Conservation (phyloP, 1,284 basidiomycete genomes). For the Melampsora occidentalis region DNA sequence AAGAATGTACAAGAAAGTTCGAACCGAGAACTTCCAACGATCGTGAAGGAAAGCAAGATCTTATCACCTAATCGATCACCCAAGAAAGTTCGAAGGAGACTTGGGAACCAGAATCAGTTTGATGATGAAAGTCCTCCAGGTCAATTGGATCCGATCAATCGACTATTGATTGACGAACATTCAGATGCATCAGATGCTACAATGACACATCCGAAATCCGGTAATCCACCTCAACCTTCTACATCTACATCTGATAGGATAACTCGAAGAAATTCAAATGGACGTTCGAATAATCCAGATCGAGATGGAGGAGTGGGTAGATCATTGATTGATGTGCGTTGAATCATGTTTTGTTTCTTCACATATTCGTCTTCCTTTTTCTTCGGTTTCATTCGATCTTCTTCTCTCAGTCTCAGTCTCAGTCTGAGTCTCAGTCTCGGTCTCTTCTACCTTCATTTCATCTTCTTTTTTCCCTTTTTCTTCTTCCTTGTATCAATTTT, state of each 20-base stretch:
- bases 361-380: background rate
- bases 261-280: background rate
- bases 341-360: background rate
- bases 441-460: no score
- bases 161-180: slow-evolving; percentile 3
- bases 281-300: background rate
- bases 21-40: background rate
- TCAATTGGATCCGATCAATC: background rate
- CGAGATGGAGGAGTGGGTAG: background rate
- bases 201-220: background rate
- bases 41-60: background rate
- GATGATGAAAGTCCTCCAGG: background rate
- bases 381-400: background rate
- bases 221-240: no score
- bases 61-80: background rate
- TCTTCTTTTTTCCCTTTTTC: background rate
- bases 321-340: slow-evolving; percentile 1
- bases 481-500: background rate
- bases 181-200: slow-evolving; percentile 15
- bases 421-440: no score
- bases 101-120: background rate
- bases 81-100: background rate
- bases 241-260: background rate
- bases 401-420: background rate
- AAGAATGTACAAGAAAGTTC: slow-evolving; percentile 5